These are phyloP conservation scores for Niebla homalea DNA, from an alignment of 495 filamentous ascomycete species.

Conservation along the genomic window DNA sequence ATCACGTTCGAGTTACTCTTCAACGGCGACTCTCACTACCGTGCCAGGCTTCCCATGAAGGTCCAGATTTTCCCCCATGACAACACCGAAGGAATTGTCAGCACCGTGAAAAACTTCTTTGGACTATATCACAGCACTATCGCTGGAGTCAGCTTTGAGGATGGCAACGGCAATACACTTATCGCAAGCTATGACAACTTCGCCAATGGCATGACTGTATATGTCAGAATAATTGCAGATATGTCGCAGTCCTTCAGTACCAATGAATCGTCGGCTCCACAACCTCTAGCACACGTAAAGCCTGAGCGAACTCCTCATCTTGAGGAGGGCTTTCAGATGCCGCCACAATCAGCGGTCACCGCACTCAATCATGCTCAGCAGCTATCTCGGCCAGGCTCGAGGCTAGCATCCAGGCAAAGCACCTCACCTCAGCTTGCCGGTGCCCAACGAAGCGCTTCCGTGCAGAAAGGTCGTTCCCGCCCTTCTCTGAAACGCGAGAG, in stretches of 20 bases:
- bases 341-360: slow-evolving; percentile 35
- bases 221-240: slow-evolving; percentile 70
- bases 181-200: slow-evolving; percentile 96
- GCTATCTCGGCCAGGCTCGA: slow-evolving; percentile 51
- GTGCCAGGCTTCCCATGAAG: slow-evolving; percentile 74
- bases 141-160: slow-evolving; percentile 80
- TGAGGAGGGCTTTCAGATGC: slow-evolving; percentile 45
- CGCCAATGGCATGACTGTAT: slow-evolving; percentile 73
- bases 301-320: slow-evolving; percentile 35
- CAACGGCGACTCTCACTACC: slow-evolving; percentile 54
- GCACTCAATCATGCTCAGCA: slow-evolving; percentile 40
- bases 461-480: slow-evolving; percentile 56
- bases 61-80: slow-evolving; percentile 89
- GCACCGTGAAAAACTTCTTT: slow-evolving; percentile 96
- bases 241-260: slow-evolving; percentile 25
- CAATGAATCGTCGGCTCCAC: slow-evolving; percentile 28
- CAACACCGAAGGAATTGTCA: slow-evolving; percentile 88
- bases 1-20: slow-evolving; percentile 79
- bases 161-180: slow-evolving; percentile 69
- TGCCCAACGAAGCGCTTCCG: slow-evolving; percentile 67
- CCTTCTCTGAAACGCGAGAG: slow-evolving; percentile 44
- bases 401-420: slow-evolving; percentile 61
- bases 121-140: slow-evolving; percentile 69
- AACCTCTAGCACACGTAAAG: slow-evolving; percentile 25
- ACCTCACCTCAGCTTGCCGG: slow-evolving; percentile 62